Evolutionary conservation across 371 early-diverging fungal species (phyloP).

Genomic region (Dichotomocladium elegans): DNA sequence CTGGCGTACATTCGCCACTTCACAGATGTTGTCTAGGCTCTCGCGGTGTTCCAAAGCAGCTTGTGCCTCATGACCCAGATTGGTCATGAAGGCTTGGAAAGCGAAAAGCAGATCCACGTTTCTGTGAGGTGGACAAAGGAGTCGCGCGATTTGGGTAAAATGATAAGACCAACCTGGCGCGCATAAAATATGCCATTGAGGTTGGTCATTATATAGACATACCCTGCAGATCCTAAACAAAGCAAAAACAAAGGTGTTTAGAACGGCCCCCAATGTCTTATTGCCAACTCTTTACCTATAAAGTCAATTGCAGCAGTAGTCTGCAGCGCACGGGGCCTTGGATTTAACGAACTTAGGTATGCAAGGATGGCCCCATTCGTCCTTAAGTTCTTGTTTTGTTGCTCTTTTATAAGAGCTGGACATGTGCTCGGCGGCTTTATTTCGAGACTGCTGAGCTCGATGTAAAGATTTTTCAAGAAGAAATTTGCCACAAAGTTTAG

Average conservation of each 20-base stretch:
- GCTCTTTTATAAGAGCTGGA: background rate
- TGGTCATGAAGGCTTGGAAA: background rate
- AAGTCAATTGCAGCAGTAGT: background rate
- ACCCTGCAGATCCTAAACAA: no score
- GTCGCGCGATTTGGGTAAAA: conserved; percentile 2
- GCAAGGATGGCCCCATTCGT: background rate
- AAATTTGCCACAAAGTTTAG: no score
- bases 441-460: no score
- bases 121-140: no score
- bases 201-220: no score
- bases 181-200: conserved; percentile 4
- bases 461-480: no score
- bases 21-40: conserved; percentile 1
- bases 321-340: background rate
- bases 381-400: background rate
- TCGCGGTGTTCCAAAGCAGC: conserved; percentile 1
- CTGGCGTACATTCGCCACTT: background rate
- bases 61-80: conserved; percentile 2
- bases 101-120: background rate
- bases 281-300: background rate
- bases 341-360: background rate
- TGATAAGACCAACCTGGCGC: conserved; percentile 1
- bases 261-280: background rate
- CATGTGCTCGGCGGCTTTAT: background rate
- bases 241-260: no score